Conservation (phyloP, 2,329 filamentous ascomycete species). For the Botrytis porri region DNA sequence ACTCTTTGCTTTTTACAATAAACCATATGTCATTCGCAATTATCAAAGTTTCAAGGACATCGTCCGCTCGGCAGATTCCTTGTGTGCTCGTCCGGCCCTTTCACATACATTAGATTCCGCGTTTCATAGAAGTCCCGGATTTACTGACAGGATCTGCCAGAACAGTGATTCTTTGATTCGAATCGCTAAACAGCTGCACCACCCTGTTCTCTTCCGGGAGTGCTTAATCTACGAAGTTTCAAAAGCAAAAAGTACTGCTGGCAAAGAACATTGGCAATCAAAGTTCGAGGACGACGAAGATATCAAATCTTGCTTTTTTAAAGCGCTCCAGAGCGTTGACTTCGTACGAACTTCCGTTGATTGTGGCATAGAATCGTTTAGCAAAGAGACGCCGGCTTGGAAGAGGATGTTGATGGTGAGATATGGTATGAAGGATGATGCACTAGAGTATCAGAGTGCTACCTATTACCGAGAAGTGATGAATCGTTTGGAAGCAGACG, state of each 20-base stretch:
- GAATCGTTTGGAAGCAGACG: background rate
- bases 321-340: background rate
- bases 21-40: slow-evolving; percentile 16
- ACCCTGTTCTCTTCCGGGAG: slow-evolving; percentile 18
- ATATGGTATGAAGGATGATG: background rate
- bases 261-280: background rate
- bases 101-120: background rate
- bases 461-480: background rate
- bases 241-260: background rate
- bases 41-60: slow-evolving; percentile 6
- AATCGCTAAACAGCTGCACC: slow-evolving; percentile 8
- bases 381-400: background rate
- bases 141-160: background rate
- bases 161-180: background rate
- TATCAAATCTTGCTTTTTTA: background rate
- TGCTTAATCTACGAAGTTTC: slow-evolving; percentile 2
- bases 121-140: background rate
- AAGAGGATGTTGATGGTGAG: background rate
- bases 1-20: slow-evolving; percentile 23
- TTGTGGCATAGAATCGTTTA: background rate
- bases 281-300: background rate
- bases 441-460: background rate
- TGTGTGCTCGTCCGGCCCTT: slow-evolving; percentile 20
- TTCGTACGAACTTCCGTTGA: background rate
- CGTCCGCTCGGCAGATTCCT: slow-evolving; percentile 22